Evolutionary conservation across 331 rosid species (phyloP).

Genomic region (Rosa hybrid): DNA sequence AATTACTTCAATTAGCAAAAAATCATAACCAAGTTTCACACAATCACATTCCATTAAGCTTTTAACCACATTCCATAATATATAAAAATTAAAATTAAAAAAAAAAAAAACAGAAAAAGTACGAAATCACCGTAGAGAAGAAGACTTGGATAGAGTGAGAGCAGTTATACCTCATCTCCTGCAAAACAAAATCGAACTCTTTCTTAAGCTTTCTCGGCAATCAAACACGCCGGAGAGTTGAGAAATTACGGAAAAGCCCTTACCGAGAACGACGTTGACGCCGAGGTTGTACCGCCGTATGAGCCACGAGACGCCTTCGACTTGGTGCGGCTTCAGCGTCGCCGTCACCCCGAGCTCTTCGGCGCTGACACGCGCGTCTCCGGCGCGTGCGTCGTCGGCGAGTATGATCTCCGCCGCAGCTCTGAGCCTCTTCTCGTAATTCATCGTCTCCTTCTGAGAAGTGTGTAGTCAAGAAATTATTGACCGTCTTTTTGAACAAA

Average conservation of each 20-base stretch:
- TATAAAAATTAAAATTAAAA: too few species aligned
- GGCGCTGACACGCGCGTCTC: slow-evolving; percentile 25
- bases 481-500: slow-evolving; percentile 13
- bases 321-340: slow-evolving; percentile 78
- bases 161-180: slow-evolving; percentile 90
- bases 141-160: slow-evolving; percentile 8
- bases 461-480: not conserved
- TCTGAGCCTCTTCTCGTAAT: slow-evolving; percentile 63
- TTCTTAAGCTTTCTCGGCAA: slow-evolving; percentile 10
- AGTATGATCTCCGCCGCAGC: slow-evolving; percentile 52
- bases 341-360: slow-evolving; percentile 66
- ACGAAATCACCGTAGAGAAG: slow-evolving; percentile 18
- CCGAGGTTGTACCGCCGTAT: slow-evolving; percentile 73
- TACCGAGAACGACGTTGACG: slow-evolving; percentile 88
- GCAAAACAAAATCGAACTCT: slow-evolving; percentile 39
- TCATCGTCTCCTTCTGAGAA: slow-evolving; percentile 29
- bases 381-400: slow-evolving; percentile 37
- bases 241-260: slow-evolving; percentile 16
- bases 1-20: not conserved
- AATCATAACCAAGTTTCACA: not conserved
- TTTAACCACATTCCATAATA: too few species aligned
- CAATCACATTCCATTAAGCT: not conserved
- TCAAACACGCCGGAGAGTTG: slow-evolving; percentile 7
- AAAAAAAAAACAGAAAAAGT: not conserved
- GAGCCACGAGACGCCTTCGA: slow-evolving; percentile 91